These are phyloP conservation scores for Artemisia tridentata DNA, from an alignment of 129 eudicot species.

Conservation along the genomic window DNA sequence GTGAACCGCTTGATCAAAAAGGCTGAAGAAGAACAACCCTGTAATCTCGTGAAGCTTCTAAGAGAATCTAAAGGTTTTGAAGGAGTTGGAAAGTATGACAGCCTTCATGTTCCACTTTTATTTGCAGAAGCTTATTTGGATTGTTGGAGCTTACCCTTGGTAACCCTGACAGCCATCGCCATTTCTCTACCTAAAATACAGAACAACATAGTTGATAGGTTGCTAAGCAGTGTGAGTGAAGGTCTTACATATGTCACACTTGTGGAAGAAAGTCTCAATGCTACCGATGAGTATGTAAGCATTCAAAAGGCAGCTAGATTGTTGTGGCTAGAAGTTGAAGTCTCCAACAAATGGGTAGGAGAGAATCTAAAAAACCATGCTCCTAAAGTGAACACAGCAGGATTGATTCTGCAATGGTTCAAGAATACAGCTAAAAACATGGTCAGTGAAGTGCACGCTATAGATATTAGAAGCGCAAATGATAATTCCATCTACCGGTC, in stretches of 20 bases:
- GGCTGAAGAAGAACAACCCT: conserved; percentile 18
- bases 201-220: not conserved
- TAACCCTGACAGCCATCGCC: conserved; percentile 26
- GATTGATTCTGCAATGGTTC: not conserved
- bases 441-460: not conserved
- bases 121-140: not conserved
- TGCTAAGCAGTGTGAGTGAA: conserved; percentile 25
- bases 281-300: not conserved
- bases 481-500: not conserved
- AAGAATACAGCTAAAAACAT: not conserved
- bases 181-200: conserved; percentile 22
- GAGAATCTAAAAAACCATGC: not conserved
- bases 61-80: conserved; percentile 11
- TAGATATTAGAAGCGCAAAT: not conserved
- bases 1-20: not conserved
- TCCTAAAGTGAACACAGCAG: not conserved
- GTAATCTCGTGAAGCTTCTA: conserved; percentile 18
- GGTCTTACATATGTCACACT: conserved; percentile 25
- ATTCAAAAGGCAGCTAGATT: conserved; percentile 9
- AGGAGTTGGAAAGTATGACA: conserved; percentile 22
- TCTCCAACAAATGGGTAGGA: conserved; percentile 13
- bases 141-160: conserved; percentile 29
- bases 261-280: conserved; percentile 23
- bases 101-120: conserved; percentile 7
- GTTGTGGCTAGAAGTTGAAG: conserved; percentile 28